Evolutionary conservation across 805 yeast genomes (phyloP), one percentile per base, ranked within the genome.

Genomic region (Lipomyces sp.): DNA sequence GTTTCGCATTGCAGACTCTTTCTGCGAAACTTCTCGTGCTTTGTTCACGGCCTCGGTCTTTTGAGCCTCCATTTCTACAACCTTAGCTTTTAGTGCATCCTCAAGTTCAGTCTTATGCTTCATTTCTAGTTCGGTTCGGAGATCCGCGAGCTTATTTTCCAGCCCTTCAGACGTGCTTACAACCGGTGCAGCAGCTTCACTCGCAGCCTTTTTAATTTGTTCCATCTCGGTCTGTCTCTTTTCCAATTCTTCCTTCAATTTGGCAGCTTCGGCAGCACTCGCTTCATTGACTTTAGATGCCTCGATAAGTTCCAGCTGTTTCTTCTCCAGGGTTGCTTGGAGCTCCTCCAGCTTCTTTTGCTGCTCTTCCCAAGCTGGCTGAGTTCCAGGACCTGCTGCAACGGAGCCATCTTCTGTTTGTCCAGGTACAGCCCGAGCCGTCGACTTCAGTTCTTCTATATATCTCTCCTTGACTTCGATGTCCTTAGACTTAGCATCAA

Each of bases 1-100:
- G 64, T 83, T 81, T 71, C 86, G 84, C 75, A 89, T 83, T 66
- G 84, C 88, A 58, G 82, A 83, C 72, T 86, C 87, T 73, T 86
- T 84, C 59, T 84, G 84, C 54, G 85, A 83, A 33, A 84, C 83
- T 62, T 80, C 79, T 59, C 84, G 78, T 2, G 84, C 81, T 57
- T 80, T 83, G 39, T 79, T 81, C 24, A 83, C 80, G 56, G 81
- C 79, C 65, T 80, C 78, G 71, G 60, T 73, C 75, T 70, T 78
- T 77, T 78, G 81, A 53, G 74, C 75, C 63, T 82, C 81, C 72
- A 84, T 77, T 62, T 80, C 78, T 7, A 76, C 77, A 64, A 54
- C 56, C 64, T 63, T 69, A 4, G 56, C 63, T n/a, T 29, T 59
- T 10, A 64, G 13, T 18, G 63, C 60, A 15, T 50, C 18, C 11